Evolutionary conservation across 306 rosid species (phyloP), one percentile per base, ranked within the genome.

Genomic region (Quercus mongolica): DNA sequence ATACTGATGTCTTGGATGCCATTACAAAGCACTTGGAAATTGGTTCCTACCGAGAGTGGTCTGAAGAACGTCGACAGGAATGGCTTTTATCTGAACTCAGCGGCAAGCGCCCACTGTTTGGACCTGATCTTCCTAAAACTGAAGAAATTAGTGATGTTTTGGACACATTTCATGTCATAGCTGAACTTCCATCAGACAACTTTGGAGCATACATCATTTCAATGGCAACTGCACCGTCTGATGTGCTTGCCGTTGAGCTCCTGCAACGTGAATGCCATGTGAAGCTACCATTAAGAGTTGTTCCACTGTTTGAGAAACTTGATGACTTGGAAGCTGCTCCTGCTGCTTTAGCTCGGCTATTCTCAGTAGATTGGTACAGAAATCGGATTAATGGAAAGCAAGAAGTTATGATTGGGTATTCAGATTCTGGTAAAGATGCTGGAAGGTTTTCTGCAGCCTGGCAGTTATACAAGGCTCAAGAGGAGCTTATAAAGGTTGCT

Each of bases 381-480:
- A 82, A 92, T 51, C 87, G 94, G 71, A 92, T 92, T 56, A 52
- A 83, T 17, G 99, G 99, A 81, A 95, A 92, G 87, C 99, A 95
- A 89, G 99, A 95, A 81, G 99, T 95, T 82, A 95, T 95, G 99
- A 95, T 92, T 80, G 99, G 99, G 4, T 95, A 95, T 82, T 95
- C 99, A 0, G 99, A 95, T 80, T 95, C 99, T 21, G 99, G 99
- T 52, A 95, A 95, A 86, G 99, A 95, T 81, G 99, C 99, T 19
- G 99, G 99, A 25, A 90, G 99, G 67, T 85, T 95, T 74, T 92
- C 99, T 77, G 98, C 99, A 46, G 99, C 92, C 59, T 95, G 99
- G 99, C 99, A 95, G 84, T 83, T 95, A 70, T 95, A 91, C 28
- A 95, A 95, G 89, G 97, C 99, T 83, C 99, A 95, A 56, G 99